A percentile compares a stretch with the other conserved stretches of the same genome.
Conservation (phyloP, 805 yeast species). For the Scheffersomyces spartinae region DNA sequence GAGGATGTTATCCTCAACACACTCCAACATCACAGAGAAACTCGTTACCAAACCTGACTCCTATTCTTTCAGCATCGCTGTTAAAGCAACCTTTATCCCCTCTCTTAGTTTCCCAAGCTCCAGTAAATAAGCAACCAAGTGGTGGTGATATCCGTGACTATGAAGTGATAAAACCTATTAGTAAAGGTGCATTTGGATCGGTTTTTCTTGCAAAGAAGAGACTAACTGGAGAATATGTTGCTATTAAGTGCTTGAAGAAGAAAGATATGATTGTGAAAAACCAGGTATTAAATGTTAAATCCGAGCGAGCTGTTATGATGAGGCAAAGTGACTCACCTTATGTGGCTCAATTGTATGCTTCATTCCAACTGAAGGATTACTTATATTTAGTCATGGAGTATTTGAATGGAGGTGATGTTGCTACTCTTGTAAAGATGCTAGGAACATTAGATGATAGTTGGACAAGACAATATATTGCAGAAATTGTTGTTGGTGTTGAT, state of each 20-base stretch:
- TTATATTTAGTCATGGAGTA: conserved; percentile 94
- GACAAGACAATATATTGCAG: conserved; percentile 80
- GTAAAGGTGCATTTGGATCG: conserved; percentile 96
- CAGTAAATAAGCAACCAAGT: conserved; percentile 35
- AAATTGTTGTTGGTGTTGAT: conserved; percentile 80
- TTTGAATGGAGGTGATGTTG: conserved; percentile 90
- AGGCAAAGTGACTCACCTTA: conserved; percentile 87
- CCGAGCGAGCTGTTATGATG: conserved; percentile 98
- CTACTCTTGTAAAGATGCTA: conserved; percentile 69
- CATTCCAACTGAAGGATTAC: conserved; percentile 82
- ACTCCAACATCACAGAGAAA: too few relatives aligned
- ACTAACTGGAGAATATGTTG: conserved; percentile 88
- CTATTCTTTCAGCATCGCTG: conserved; percentile 7
- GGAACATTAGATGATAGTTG: conserved; percentile 80
- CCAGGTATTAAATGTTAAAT: conserved; percentile 87
- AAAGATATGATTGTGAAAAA: conserved; percentile 96
- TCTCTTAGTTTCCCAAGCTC: conserved; percentile 53
- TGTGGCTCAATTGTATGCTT: conserved; percentile 79
- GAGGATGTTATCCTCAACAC: conserved; percentile 6
- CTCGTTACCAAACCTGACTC: conserved; percentile 5
- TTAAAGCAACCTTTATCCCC: conserved; percentile 70
- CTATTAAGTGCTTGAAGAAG: conserved; percentile 84
- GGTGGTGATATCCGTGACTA: conserved; percentile 76
- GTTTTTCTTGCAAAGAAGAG: conserved; percentile 79
- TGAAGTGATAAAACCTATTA: conserved; percentile 83